A percentile compares a stretch with the other conserved stretches of the same genome.
Conservation (phyloP, 2,329 filamentous ascomycete species). For the Pezicula rhizophila region DNA sequence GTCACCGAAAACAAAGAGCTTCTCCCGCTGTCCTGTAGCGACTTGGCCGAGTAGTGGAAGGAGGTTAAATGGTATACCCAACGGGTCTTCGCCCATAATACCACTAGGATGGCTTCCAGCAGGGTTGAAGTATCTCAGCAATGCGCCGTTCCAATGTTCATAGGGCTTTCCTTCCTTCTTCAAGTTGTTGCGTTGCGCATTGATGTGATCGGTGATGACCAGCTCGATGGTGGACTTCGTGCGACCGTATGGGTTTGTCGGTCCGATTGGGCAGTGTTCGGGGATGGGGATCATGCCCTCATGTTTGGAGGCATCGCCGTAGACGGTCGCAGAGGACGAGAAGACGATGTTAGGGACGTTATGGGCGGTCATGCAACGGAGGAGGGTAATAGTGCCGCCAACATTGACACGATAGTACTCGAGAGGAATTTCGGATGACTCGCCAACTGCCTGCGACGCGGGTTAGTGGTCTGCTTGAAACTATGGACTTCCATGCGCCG, state of each 20-base stretch:
- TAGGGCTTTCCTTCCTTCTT: conserved; percentile 72
- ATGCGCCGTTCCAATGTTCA: conserved; percentile 85
- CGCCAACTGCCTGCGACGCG: conserved; percentile 72
- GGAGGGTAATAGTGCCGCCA: conserved; percentile 79
- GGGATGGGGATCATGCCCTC: conserved; percentile 98
- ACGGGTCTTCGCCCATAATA: conserved; percentile 96
- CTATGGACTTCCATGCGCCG: too few species aligned
- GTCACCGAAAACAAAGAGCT: conserved; percentile 89
- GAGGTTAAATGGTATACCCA: conserved; percentile 92
- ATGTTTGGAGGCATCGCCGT: conserved; percentile 94
- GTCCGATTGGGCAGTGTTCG: conserved; percentile 89
- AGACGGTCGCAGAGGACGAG: conserved; percentile 95
- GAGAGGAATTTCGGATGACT: conserved; percentile 87
- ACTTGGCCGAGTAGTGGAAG: conserved; percentile 92
- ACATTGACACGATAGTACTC: conserved; percentile 99
- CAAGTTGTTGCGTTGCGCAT: conserved; percentile 76
- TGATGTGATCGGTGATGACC: conserved; percentile 86
- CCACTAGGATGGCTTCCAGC: conserved; percentile 90
- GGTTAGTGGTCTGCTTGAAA: too few species aligned
- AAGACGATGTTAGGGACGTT: conserved; percentile 97
- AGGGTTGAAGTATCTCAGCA: conserved; percentile 97
- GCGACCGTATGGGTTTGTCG: conserved; percentile 95
- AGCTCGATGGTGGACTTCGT: conserved; percentile 91
- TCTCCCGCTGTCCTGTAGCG: conserved; percentile 88
- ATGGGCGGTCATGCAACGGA: conserved; percentile 81